phyloP scores from a whole-genome alignment of 2,329 filamentous ascomycete species.

The Plectosphaerella cucumerina region DNA sequence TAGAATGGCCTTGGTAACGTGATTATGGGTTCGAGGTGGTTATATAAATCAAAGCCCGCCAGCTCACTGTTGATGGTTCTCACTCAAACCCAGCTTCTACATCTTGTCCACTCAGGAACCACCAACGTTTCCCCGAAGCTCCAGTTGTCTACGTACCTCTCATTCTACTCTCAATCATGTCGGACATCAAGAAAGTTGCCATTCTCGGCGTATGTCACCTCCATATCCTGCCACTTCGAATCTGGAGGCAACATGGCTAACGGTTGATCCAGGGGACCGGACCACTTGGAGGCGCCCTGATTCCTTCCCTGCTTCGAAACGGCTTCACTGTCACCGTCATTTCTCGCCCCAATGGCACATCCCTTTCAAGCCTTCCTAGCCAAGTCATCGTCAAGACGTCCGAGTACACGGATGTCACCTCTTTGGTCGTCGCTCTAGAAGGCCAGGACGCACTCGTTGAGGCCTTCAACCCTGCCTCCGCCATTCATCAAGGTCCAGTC shows the following conservation, averaged over 20 bases:
- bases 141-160: conserved; percentile 19
- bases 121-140: too few species aligned
- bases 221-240: not conserved
- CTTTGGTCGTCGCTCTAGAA: conserved; percentile 19
- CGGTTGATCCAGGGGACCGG: not conserved
- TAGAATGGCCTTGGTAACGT: too few species aligned
- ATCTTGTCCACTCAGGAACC: too few species aligned
- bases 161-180: conserved; percentile 1
- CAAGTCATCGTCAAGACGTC: conserved; percentile 30
- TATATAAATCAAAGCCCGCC: too few species aligned
- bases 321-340: conserved; percentile 1
- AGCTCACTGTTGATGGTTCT: too few species aligned
- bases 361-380: conserved; percentile 14
- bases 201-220: conserved; percentile 4
- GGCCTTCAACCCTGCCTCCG: conserved; percentile 18
- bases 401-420: conserved; percentile 39
- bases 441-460: conserved; percentile 28
- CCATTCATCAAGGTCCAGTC: conserved; percentile 12
- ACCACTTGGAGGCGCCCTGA: not conserved
- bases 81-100: too few species aligned
- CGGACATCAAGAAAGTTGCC: not conserved
- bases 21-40: too few species aligned
- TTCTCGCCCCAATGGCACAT: not conserved
- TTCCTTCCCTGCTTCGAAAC: conserved; percentile 1
- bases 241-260: not conserved